Conservation (phyloP, 345 rosid species). For the Salix caprea region DNA sequence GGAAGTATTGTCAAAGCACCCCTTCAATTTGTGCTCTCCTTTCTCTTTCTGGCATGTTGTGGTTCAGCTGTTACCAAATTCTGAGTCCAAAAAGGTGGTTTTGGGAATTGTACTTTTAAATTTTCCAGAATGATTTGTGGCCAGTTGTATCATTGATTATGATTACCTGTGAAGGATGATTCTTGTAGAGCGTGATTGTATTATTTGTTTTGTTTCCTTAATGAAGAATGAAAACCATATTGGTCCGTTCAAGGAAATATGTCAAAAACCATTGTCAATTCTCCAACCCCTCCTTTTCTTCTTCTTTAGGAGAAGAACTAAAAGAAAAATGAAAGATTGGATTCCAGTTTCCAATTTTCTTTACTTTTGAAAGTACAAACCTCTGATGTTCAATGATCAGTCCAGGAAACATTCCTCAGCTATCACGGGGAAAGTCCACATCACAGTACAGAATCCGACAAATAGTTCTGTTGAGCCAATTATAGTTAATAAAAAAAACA, state of each 20-base stretch:
- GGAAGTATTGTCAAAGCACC: conserved; percentile 32
- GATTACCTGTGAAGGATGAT: conserved; percentile 9
- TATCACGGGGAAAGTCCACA: background rate
- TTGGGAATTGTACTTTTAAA: background rate
- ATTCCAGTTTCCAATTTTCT: background rate
- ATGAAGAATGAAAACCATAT: background rate
- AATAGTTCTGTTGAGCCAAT: background rate
- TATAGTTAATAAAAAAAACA: background rate
- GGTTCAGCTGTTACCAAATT: conserved; percentile 25
- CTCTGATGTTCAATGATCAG: background rate
- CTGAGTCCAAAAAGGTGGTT: conserved; percentile 19
- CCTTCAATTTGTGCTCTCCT: conserved; percentile 20
- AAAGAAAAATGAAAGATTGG: background rate
- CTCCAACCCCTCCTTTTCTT: background rate
- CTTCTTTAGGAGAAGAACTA: background rate
- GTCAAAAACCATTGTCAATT: background rate
- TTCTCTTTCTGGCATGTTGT: conserved; percentile 25
- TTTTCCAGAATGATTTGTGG: conserved; percentile 8
- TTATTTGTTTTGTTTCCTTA: conserved; percentile 12
- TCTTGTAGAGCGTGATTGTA: conserved; percentile 5
- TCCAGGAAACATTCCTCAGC: background rate
- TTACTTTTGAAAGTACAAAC: background rate
- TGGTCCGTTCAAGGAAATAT: background rate
- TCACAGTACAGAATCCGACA: background rate
- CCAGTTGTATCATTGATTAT: background rate